A percentile compares a stretch with the other conserved stretches of the same genome.
Conservation (phyloP, 2,329 filamentous ascomycete genomes). For the Colletotrichum australisinense region DNA sequence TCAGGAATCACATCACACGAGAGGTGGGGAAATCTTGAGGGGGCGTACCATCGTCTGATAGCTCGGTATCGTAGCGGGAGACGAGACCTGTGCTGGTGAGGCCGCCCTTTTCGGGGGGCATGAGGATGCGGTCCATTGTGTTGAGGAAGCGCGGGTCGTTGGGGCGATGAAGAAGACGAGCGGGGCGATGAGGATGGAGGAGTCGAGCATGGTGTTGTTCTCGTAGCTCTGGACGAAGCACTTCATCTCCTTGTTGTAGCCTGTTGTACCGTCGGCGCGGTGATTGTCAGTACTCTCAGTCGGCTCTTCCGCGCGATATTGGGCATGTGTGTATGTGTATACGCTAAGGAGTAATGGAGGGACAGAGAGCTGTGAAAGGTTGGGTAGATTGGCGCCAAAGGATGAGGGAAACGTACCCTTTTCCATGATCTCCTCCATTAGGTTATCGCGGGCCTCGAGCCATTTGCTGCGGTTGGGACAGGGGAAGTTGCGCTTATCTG, state of each 20-base stretch:
- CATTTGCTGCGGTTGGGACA: conserved; percentile 77
- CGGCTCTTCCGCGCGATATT: not conserved
- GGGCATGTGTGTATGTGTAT: too few relatives aligned
- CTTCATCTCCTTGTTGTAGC: conserved; percentile 76
- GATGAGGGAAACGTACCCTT: conserved; percentile 55
- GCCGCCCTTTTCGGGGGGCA: conserved; percentile 79
- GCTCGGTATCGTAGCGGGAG: conserved; percentile 77
- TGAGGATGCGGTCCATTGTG: conserved; percentile 78
- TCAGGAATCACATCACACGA: too few relatives aligned
- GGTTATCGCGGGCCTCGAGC: conserved; percentile 72
- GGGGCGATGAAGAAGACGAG: conserved; percentile 82
- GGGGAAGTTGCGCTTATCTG: conserved; percentile 80
- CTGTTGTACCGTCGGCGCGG: conserved; percentile 44
- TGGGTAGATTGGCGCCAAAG: not conserved
- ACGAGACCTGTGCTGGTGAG: conserved; percentile 81
- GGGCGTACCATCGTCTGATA: conserved; percentile 74
- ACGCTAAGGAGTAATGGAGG: too few relatives aligned
- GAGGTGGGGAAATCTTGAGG: not conserved
- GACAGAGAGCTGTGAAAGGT: not conserved
- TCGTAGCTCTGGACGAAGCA: conserved; percentile 84
- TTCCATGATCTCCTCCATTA: conserved; percentile 84
- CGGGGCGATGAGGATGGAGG: conserved; percentile 80
- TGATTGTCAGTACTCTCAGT: not conserved
- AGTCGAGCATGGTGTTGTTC: conserved; percentile 75
- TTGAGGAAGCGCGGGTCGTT: conserved; percentile 81